Evolutionary conservation across 2,329 filamentous ascomycete species (phyloP), one percentile per base, ranked within the genome.

Genomic region (Alternaria ventricosa): DNA sequence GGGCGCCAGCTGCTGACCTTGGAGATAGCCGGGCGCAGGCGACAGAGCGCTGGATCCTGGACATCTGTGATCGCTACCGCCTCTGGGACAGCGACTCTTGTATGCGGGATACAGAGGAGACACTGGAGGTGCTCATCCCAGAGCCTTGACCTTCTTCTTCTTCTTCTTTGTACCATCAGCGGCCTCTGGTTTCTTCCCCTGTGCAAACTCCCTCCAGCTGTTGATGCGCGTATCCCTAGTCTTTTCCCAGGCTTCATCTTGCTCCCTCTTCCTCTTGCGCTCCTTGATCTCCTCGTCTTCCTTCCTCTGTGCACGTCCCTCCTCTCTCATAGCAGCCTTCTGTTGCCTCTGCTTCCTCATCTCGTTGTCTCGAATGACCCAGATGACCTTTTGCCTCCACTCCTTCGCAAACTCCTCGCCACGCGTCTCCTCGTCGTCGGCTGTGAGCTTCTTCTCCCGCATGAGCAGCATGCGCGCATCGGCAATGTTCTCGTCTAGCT

Each of bases 391-490:
- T 79, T 94, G 89, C 71, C 92, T 89, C 96, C 96, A 99, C 78
- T 92, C 89, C 72, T 87, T 87, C 70, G 90, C 90, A 78, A 98
- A 98, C 51, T 92, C 89, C 13, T 91, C 88, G 33, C 93, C 93
- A 81, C 94, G 91, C 68, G 95, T 87, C 82, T 98, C 96, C 57
- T 91, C 89, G 70, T 90, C 93, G 82, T 99, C 94, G 55, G 92
- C 88, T 0, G 91, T 97, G 86, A 95, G 95, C 80, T 97, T 97
- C 81, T 93, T 90, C 80, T 98, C 94, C 69, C 96, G 92, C 76
- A 99, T 96, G 60, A 98, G 85, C 45, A 99, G 88, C 88, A 96
- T 95, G 75, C 96, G 93, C 53, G 96, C 96, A 80, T 99, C 96
- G 41, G 95, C 92, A 72, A 98, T 98, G 71, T 93, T 92, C 82